A percentile compares a stretch with the other conserved stretches of the same genome.
phyloP scores from a whole-genome alignment of 495 filamentous ascomycete genomes.

The Chaetomium tenue region DNA sequence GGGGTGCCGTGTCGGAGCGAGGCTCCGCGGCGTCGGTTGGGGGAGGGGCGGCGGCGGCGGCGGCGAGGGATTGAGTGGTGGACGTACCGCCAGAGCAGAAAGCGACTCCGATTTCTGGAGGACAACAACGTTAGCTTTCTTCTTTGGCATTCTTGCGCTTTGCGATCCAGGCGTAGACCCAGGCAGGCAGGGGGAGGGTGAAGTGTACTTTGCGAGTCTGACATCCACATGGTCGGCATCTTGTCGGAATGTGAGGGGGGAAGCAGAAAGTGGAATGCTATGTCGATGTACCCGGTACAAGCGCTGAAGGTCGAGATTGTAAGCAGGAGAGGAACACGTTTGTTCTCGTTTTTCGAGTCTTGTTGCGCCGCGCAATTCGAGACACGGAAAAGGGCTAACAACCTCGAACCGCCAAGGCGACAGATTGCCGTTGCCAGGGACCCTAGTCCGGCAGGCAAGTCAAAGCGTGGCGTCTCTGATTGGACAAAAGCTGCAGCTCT shows the following conservation, averaged over 20 bases:
- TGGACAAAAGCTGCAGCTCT: background rate
- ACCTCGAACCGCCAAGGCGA: slow-evolving; percentile 3
- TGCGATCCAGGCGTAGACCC: background rate
- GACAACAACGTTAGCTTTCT: slow-evolving; percentile 29
- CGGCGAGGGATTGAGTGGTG: background rate
- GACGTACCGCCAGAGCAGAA: slow-evolving; percentile 93
- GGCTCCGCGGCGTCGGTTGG: background rate
- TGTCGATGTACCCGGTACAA: background rate
- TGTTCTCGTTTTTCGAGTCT: background rate
- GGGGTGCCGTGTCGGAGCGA: background rate
- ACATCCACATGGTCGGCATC: slow-evolving; percentile 80
- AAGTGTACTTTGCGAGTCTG: slow-evolving; percentile 86
- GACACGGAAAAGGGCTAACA: slow-evolving; percentile 4
- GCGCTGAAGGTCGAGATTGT: background rate
- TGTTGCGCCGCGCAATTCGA: slow-evolving; percentile 13
- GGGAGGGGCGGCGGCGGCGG: no score
- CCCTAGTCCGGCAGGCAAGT: slow-evolving; percentile 16
- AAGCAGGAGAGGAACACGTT: background rate
- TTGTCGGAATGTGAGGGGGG: slow-evolving; percentile 19
- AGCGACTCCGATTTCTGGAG: slow-evolving; percentile 83
- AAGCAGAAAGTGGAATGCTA: background rate
- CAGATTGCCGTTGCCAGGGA: slow-evolving; percentile 17
- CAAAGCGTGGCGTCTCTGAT: background rate
- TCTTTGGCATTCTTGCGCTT: background rate
- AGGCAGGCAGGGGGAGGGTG: background rate